Percentiles rank a stretch among this genome's conserved stretches.
Evolutionary conservation across 2,329 filamentous ascomycete genomes (phyloP).

Genomic region (Orbilia quercus): DNA sequence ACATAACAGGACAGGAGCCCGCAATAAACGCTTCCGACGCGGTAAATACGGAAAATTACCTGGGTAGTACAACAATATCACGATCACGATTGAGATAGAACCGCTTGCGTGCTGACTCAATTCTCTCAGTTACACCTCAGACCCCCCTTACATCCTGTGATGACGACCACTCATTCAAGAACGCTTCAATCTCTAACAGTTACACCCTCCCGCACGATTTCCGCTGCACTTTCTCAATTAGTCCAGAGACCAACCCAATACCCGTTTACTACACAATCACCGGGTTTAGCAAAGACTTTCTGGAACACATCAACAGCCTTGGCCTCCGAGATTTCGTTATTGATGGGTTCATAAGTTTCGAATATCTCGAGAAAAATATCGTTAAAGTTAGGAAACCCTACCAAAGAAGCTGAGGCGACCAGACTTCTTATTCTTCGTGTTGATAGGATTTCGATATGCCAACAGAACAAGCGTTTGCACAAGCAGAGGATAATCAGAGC

Average conservation of each 20-base stretch:
- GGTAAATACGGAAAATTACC: too few species aligned
- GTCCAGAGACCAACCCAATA: background rate
- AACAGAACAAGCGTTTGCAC: constrained; percentile 56
- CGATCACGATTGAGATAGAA: too few species aligned
- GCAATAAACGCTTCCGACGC: too few species aligned
- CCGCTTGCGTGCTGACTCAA: too few species aligned
- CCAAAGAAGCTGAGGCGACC: background rate
- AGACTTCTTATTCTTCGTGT: background rate
- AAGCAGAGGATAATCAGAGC: constrained; percentile 45
- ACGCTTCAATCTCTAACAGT: too few species aligned
- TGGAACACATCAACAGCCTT: background rate
- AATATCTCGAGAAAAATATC: constrained; percentile 24
- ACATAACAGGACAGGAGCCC: too few species aligned
- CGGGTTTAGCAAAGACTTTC: constrained; percentile 4
- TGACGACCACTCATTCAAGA: too few species aligned
- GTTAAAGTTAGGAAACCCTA: constrained; percentile 9
- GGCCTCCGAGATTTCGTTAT: constrained; percentile 3
- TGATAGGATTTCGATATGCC: constrained; percentile 55
- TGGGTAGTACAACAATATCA: too few species aligned
- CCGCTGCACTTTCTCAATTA: background rate
- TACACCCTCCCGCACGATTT: background rate
- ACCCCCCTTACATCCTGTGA: too few species aligned
- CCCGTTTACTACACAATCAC: background rate
- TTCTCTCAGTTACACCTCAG: too few species aligned
- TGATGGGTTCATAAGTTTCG: constrained; percentile 18